Conservation (phyloP, 306 rosid species). For the Pyrus pyrifolia region DNA sequence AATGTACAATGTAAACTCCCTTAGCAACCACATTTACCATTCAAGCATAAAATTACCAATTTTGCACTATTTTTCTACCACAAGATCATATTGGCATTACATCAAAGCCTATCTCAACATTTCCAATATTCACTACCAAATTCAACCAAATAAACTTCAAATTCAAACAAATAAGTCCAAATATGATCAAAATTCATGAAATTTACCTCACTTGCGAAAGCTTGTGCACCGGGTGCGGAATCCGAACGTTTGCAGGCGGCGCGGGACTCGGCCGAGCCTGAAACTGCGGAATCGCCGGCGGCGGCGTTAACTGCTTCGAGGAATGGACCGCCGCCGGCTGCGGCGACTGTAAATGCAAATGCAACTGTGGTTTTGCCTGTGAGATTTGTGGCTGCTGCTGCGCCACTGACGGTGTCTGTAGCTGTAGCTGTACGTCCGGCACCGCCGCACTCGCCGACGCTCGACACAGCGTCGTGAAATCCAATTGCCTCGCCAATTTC, state of each 20-base stretch:
- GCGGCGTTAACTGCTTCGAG: neutral
- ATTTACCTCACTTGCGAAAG: slow-evolving; percentile 38
- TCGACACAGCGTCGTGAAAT: slow-evolving; percentile 35
- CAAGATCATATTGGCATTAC: neutral
- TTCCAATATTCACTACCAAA: neutral
- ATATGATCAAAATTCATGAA: slow-evolving; percentile 1
- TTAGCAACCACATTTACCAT: neutral
- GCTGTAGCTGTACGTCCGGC: slow-evolving; percentile 7
- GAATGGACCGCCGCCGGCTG: neutral
- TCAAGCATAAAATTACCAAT: neutral
- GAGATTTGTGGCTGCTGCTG: slow-evolving; percentile 1
- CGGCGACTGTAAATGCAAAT: neutral
- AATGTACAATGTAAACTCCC: neutral
- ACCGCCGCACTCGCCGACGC: slow-evolving; percentile 10
- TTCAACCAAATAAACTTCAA: neutral
- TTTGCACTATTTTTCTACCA: slow-evolving; percentile 1
- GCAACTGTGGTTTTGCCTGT: neutral
- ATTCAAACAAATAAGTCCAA: neutral
- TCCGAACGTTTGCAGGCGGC: slow-evolving; percentile 21
- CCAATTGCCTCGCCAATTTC: slow-evolving; percentile 57
- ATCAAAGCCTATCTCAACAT: neutral
- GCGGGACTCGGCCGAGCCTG: slow-evolving; percentile 17
- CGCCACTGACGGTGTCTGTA: slow-evolving; percentile 14
- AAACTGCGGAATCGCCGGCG: neutral
- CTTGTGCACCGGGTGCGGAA: slow-evolving; percentile 40